These are phyloP conservation scores for Gaultheria prostrata DNA, from an alignment of 148 eudicot species.

Conservation along the genomic window DNA sequence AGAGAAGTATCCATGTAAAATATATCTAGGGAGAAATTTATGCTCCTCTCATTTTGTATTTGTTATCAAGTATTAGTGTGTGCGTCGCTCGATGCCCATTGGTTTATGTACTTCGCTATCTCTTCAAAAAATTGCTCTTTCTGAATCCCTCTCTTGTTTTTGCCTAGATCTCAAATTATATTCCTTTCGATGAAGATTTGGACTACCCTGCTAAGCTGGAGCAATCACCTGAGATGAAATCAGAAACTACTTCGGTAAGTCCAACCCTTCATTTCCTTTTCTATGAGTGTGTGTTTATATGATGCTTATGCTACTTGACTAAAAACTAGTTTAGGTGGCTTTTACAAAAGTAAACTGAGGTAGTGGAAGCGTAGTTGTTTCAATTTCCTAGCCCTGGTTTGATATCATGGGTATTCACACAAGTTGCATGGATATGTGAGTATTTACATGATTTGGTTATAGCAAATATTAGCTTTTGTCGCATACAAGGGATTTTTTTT, in stretches of 20 bases:
- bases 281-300: not conserved
- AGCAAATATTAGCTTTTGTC: not conserved
- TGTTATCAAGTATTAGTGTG: not conserved
- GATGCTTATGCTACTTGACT: not conserved
- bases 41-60: not conserved
- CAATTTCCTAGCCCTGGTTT: not conserved
- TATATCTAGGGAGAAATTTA: not conserved
- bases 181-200: conserved; percentile 83
- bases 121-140: not conserved
- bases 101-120: not conserved
- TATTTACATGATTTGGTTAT: not conserved
- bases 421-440: not conserved
- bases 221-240: conserved; percentile 50
- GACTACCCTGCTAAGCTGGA: conserved; percentile 91
- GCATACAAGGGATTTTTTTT: not conserved
- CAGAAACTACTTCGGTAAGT: conserved; percentile 71
- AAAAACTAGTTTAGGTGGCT: not conserved
- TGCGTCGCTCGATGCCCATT: not conserved
- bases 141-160: conserved; percentile 19
- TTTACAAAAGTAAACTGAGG: not conserved
- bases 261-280: not conserved
- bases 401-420: not conserved
- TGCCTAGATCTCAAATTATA: conserved; percentile 83
- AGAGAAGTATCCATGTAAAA: not conserved
- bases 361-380: not conserved